Base-by-base conservation (phyloP, 78 protist species). In the Monocercomonoides exilis region DNA sequence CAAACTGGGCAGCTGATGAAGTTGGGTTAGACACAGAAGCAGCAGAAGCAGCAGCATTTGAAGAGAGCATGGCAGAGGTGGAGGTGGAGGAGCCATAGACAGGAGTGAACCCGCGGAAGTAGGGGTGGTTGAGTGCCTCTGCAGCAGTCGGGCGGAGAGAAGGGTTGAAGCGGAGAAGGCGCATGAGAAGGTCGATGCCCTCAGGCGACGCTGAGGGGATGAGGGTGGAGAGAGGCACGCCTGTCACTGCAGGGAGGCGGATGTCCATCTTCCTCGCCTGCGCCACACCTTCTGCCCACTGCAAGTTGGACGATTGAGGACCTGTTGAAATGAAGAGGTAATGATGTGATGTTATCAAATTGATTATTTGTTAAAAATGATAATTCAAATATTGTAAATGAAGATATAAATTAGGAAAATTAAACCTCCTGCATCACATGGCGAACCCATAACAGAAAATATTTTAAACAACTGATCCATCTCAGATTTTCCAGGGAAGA, bases 121-220 rank as follows among this genome's bases (percentile, higher is more conserved):
- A 97, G 2, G 95, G 95, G 87, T 95, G 94, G 85, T 79, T 88
- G 33, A 97, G 89, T 6, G 92, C 87, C 81, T 90, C 91, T 21
- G 80, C 0, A 3, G 97, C 97, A 0, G 96, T 92, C 32, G 96
- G 96, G 6, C 98, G 91, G 85, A 90, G 85, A 0, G 36, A 1
- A 0, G 99, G 98, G 77, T 96, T 95, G 81, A 86, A 96, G 33
- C 43, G 90, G 64, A 96, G 11, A 88, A 95, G 1, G 35, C 21
- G 70, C 21, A 29, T 21, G 81, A 97, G 91, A 70, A 97, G 77
- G 33, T 93, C 91, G 41, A 97, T 63, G 41, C 96, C 98, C 77
- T 93, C 97, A 45, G 90, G 64, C 33, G 43, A 36, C 1, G 96
- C 97, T 77, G 70, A 82, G 3, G 95, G 94, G 4, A 94, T 0